phyloP scores from a whole-genome alignment of 169 alveolate species.

The Plasmodium sp. region DNA sequence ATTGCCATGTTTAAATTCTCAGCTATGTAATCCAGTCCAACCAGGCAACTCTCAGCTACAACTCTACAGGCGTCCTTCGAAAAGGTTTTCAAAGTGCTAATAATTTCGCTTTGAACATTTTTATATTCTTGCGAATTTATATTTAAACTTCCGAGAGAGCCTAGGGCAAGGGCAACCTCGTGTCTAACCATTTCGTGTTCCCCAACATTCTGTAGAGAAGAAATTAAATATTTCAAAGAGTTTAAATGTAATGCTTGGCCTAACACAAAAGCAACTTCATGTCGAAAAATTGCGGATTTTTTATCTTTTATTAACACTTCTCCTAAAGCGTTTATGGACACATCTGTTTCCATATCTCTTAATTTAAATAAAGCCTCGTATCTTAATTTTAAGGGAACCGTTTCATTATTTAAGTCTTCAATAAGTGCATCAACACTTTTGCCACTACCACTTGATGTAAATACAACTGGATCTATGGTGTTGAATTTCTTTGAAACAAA shows the following conservation, averaged over 20 bases:
- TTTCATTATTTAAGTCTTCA: slow-evolving; percentile 65
- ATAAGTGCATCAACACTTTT: slow-evolving; percentile 40
- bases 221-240: slow-evolving; percentile 79
- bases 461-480: slow-evolving; percentile 73
- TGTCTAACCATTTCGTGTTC: slow-evolving; percentile 94
- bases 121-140: slow-evolving; percentile 75
- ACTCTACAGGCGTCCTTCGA: slow-evolving; percentile 74
- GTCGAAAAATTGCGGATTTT: slow-evolving; percentile 90
- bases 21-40: slow-evolving; percentile 80
- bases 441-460: slow-evolving; percentile 9
- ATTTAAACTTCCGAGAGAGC: slow-evolving; percentile 88
- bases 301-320: slow-evolving; percentile 85
- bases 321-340: slow-evolving; percentile 79
- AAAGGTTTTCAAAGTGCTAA: slow-evolving; percentile 70
- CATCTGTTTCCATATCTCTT: slow-evolving; percentile 69
- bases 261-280: slow-evolving; percentile 93
- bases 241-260: slow-evolving; percentile 89
- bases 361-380: slow-evolving; percentile 73
- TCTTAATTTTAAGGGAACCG: slow-evolving; percentile 35
- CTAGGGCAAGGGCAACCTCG: slow-evolving; percentile 94
- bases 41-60: slow-evolving; percentile 84
- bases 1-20: slow-evolving; percentile 76
- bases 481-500: slow-evolving; percentile 55
- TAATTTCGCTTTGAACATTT: slow-evolving; percentile 38
- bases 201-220: slow-evolving; percentile 79